A percentile compares a stretch with the other conserved stretches of the same genome.
phyloP scores from a whole-genome alignment of 164 flowering plant species.

The Euptelea pleiosperma region DNA sequence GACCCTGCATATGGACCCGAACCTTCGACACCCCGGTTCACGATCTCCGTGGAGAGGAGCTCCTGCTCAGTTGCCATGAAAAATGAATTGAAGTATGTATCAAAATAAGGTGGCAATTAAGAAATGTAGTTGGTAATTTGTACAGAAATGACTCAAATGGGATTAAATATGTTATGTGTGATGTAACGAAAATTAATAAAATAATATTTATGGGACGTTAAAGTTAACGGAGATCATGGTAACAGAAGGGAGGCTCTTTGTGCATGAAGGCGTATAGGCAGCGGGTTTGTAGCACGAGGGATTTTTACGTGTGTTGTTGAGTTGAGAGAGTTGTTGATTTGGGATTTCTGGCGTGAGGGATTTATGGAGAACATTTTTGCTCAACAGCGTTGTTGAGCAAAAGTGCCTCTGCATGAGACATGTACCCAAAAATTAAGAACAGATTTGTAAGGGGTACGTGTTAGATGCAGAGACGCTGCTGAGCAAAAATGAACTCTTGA shows the following conservation, averaged over 20 bases:
- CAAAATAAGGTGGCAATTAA: too few relatives aligned
- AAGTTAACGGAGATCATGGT: not conserved
- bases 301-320: not conserved
- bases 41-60: slow-evolving; percentile 46
- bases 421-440: too few relatives aligned
- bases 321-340: too few relatives aligned
- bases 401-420: too few relatives aligned
- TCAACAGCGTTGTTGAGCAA: too few relatives aligned
- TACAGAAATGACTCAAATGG: not conserved
- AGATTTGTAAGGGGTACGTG: too few relatives aligned
- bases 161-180: not conserved
- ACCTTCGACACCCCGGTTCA: slow-evolving; percentile 35
- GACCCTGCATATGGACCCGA: slow-evolving; percentile 54
- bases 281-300: slow-evolving; percentile 27
- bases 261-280: slow-evolving; percentile 27
- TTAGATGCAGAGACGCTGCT: too few relatives aligned
- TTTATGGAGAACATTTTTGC: too few relatives aligned
- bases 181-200: too few relatives aligned
- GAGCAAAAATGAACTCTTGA: too few relatives aligned
- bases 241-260: slow-evolving; percentile 22
- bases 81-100: not conserved
- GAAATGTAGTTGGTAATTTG: too few relatives aligned
- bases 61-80: slow-evolving; percentile 30
- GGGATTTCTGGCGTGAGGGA: too few relatives aligned
- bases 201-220: not conserved